Base-by-base conservation (phyloP, 2,329 filamentous ascomycete genomes). In the Pseudocercospora vitis region DNA sequence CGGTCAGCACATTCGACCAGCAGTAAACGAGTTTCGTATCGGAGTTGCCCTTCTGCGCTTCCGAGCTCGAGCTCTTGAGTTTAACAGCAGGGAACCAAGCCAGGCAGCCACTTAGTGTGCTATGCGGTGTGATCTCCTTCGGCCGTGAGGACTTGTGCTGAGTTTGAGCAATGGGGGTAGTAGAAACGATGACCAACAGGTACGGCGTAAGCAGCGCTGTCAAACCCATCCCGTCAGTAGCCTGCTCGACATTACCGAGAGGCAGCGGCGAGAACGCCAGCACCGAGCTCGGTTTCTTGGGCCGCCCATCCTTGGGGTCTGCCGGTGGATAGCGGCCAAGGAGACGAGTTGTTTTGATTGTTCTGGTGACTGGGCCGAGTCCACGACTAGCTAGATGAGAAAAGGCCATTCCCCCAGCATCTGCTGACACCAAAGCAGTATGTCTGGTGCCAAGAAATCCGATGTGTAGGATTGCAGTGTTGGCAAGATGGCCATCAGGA, bases 81-180 rank as follows among this genome's bases (percentile, higher is more conserved):
- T 89, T 94, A 40, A 99, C 94, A 1, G 91, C 91, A 2, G 94
- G 94, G 68, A 99, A 99, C 94, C 94, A 99, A 28, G 94, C 91
- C 46, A 99, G 74, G 64, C 92, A 96, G 2, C 92, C 95, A 46
- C 89, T 96, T 81, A 99, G 85, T 14, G 92, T 86, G 67, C 91
- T 89, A 68, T 99, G 92, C 1, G 89, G 88, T 23, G 85, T 85
- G 7, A 97, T 84, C 61, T 97, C 92, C 68, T 95, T 97, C 3
- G 94, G 92, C 21, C 94, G 81, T 2, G 90, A 84, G 16, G 90
- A 86, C 73, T 99, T 99, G 71, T 96, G 89, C 68, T 99, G 94
- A 1, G 94, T 99, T 70, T 96, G 91, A 3, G 95, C 94, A 29
- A 97, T 81, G 0, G 94, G 94, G 0, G 92, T 99, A 0, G 94